Base-by-base conservation (phyloP, 2,329 filamentous ascomycete genomes). In the Tolypocladium nubicola region DNA sequence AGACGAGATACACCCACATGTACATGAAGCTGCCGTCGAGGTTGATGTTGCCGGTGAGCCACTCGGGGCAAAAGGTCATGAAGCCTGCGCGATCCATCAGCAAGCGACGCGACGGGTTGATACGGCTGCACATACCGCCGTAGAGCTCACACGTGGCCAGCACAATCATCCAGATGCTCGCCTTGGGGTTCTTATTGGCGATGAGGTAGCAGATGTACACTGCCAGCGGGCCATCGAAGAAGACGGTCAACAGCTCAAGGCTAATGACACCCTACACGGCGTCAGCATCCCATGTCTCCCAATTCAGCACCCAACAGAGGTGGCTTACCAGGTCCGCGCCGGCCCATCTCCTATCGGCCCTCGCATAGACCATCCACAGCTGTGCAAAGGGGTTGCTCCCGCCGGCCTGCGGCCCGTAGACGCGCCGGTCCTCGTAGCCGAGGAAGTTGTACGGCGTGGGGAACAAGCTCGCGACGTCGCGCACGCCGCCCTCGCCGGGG, bases 1-100 rank as follows among this genome's bases (percentile, higher is more conserved):
- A 87, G 62, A 85, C 75, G 19, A 88, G 72, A 63, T 87, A 87
- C 16, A 87, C 74, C 84, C 84, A 87, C 61, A 79, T 72, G 64
- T 85, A 85, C 82, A 88, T 85, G 63, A 82, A 86, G 70, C 78
- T 83, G 21, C 76, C 76, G 67, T 87, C 82, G 59, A 88, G 78
- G 66, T 85, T 86, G 61, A 77, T 66, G 66, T 79, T 87, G 55
- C 78, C 79, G 2, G 78, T 81, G 14, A 88, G 72, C 85, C 85
- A 88, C 70, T 88, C 85, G 14, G 85, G 85, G 69, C 80, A 84
- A 67, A 88, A 88, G 0, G 85, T 88, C 81, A 88, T 87, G 72
- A 84, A 88, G 21, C 84, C 81, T 83, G n/a, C 21, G 39, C 16
- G 19, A 6, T 14, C 30, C 11, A 7, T 57, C 41, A 57, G 38